Conservation (phyloP, 202 grass and related monocot genomes). For the Carex arenaria region DNA sequence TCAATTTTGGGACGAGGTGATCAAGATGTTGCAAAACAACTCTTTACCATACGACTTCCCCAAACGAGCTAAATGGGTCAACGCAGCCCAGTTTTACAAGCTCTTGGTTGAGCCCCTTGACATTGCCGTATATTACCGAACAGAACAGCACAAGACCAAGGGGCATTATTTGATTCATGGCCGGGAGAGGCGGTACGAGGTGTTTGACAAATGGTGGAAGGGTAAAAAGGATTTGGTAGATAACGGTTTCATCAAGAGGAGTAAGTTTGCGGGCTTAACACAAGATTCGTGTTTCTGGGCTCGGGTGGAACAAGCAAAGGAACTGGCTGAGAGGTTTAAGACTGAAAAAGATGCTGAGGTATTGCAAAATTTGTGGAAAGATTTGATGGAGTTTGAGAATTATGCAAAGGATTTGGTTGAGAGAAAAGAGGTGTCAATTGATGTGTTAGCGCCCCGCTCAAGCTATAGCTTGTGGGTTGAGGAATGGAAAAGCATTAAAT, state of each 20-base stretch:
- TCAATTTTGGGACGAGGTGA: constrained; percentile 78
- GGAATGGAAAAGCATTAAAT: constrained; percentile 69
- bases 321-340: constrained; percentile 33
- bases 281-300: constrained; percentile 99
- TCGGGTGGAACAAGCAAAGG: constrained; percentile 65
- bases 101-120: constrained; percentile 94
- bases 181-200: constrained; percentile 63
- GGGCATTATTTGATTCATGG: constrained; percentile 71
- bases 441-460: constrained; percentile 77
- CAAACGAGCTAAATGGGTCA: constrained; percentile 85
- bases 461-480: constrained; percentile 72
- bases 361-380: constrained; percentile 29
- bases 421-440: constrained; percentile 72
- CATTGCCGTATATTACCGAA: constrained; percentile 76
- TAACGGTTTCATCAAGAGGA: constrained; percentile 25
- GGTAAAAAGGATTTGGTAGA: not conserved
- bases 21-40: constrained; percentile 70
- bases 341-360: constrained; percentile 18
- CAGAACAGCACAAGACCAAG: constrained; percentile 41
- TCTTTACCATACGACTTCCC: constrained; percentile 78
- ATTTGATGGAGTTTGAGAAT: constrained; percentile 49
- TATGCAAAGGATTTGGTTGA: constrained; percentile 56
- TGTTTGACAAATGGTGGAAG: constrained; percentile 96
- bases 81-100: constrained; percentile 85
- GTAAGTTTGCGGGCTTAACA: constrained; percentile 79